phyloP scores from a whole-genome alignment of 139 green algal species.

The Volvox africanus region DNA sequence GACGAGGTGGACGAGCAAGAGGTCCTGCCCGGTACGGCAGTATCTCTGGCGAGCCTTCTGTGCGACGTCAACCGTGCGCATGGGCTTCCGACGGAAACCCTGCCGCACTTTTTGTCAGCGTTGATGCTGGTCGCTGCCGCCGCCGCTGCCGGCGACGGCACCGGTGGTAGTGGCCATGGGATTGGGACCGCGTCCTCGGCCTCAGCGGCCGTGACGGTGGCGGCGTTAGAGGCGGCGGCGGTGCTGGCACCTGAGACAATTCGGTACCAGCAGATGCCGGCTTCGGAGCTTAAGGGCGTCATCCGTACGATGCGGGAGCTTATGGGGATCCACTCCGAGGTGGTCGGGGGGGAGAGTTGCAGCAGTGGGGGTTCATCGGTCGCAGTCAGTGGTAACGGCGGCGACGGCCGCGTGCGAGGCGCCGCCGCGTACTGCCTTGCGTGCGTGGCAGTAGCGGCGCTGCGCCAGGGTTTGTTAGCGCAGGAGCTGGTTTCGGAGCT shows the following conservation, averaged over 20 bases:
- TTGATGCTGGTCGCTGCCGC: neutral
- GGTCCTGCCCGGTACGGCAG: conserved; percentile 25
- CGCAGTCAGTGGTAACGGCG: no score
- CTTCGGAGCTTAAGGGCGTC: neutral
- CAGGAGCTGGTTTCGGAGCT: neutral
- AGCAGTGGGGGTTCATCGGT: no score
- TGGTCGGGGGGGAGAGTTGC: no score
- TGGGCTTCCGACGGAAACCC: conserved; percentile 22
- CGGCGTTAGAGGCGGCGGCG: conserved; percentile 40
- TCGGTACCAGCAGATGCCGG: conserved; percentile 5
- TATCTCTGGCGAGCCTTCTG: conserved; percentile 20
- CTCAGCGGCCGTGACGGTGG: neutral
- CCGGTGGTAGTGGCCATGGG: neutral
- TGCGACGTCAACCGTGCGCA: conserved; percentile 35
- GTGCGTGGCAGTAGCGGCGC: neutral
- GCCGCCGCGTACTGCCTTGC: conserved; percentile 16
- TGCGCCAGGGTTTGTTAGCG: conserved; percentile 33
- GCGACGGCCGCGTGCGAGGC: conserved; percentile 28
- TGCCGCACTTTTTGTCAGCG: neutral
- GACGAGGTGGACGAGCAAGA: conserved; percentile 43
- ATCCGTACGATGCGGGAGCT: neutral
- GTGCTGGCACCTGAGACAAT: conserved; percentile 34
- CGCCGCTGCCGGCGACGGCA: neutral
- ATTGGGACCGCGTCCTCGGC: no score
- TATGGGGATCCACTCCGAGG: neutral